A percentile compares a stretch with the other conserved stretches of the same genome.
Conservation (phyloP, 148 eudicot genomes). For the Fagopyrum homotropicum region DNA sequence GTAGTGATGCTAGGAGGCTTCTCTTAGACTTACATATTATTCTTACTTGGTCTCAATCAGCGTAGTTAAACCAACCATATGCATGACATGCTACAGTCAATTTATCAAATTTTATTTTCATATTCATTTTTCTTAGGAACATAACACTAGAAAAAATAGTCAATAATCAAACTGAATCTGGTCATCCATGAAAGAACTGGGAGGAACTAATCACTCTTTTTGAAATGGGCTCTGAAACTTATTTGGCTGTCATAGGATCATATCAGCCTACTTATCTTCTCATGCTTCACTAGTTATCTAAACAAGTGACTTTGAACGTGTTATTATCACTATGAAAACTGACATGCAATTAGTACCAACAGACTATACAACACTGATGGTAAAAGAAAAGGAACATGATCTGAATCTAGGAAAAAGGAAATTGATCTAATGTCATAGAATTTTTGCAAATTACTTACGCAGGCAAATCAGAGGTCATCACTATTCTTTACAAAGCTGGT, state of each 20-base stretch:
- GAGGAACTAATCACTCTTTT: background rate
- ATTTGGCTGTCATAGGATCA: background rate
- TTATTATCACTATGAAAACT: background rate
- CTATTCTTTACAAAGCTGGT: conserved; percentile 71
- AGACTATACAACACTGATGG: background rate
- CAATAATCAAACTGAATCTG: background rate
- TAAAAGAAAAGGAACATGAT: background rate
- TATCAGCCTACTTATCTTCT: background rate
- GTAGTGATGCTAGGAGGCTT: conserved; percentile 14
- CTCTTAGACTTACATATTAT: background rate
- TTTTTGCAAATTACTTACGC: conserved; percentile 15
- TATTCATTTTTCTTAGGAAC: background rate
- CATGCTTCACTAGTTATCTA: background rate
- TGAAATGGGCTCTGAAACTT: background rate
- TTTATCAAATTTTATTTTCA: background rate
- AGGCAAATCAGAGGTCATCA: conserved; percentile 69
- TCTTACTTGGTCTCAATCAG: background rate
- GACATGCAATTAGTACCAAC: background rate
- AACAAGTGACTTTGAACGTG: conserved; percentile 3
- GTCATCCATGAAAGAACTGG: conserved; percentile 3
- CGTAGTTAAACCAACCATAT: background rate
- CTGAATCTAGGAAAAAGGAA: background rate
- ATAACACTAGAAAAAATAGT: background rate
- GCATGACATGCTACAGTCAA: background rate
- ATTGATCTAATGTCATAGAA: background rate